Base-by-base conservation (phyloP, 2,329 filamentous ascomycete species). In the Exophiala mesophila region DNA sequence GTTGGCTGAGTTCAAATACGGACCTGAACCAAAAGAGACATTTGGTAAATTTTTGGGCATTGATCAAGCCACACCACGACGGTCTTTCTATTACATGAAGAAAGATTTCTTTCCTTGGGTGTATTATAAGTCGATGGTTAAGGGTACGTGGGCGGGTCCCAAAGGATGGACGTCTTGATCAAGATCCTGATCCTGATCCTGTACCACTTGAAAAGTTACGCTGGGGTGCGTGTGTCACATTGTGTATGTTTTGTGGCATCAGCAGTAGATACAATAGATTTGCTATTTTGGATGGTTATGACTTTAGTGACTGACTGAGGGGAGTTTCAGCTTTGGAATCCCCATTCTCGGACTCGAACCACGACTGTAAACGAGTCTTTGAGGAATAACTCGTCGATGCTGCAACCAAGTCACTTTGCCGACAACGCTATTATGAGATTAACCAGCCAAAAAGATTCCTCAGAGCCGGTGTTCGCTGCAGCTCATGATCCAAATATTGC, bases 61-160 rank as follows among this genome's bases (percentile, higher is more conserved):
- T 5, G 76, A 82, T 52, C 78, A 82, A 59, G 69, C 59, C 0
- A 61, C 62, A 7, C 78, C 78, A 2, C 69, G 77, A 3, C 69
- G 71, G 3, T 64, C 71, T 0, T 82, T 82, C 55, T 82, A 78
- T 51, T 65, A 80, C 53, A 52, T 82, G 32, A 82, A 82, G 67
- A 82, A 78, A 63, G 72, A 81, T 55, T 82, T 82, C 54, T 82
- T 82, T 61, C 78, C 78, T 0, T 82, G 78, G 78, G 78, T 82
- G 2, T 82, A 82, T 60, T 71, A 68, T 39, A 71, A 74, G 26
- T 70, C 68, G 26, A 73, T 80, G 70, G 70, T 82, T 5, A 80
- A 77, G 62, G 78, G 78, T 4, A 75, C 67, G 5, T 82, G 78
- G 78, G 77, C 66, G 16, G 78, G 78, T 4, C 75, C 77, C 0